These are phyloP conservation scores for Hypoxylon sp. DNA, from an alignment of 2,329 filamentous ascomycete genomes.

Conservation along the genomic window DNA sequence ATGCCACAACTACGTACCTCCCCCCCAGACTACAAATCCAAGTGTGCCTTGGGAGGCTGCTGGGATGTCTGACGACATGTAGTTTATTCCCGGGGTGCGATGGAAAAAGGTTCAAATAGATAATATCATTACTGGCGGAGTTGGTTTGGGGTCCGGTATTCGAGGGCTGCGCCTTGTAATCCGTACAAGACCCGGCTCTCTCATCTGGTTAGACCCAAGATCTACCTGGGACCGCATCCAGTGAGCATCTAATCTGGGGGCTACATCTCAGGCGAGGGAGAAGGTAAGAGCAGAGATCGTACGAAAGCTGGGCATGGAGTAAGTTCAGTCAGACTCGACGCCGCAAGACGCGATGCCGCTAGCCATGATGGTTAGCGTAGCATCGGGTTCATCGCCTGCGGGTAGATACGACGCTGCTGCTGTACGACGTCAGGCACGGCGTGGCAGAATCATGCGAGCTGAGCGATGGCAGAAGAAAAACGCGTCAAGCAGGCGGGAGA, in stretches of 20 bases:
- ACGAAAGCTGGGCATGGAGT: conserved; percentile 9
- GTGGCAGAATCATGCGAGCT: conserved; percentile 20
- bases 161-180: conserved; percentile 30
- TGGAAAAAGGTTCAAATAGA: conserved; percentile 9
- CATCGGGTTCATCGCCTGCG: conserved; percentile 20
- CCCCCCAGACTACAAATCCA: conserved; percentile 21
- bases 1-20: conserved; percentile 12
- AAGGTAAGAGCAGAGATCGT: conserved; percentile 10
- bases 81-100: conserved; percentile 6
- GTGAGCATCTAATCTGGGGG: conserved; percentile 17
- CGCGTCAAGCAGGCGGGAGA: conserved; percentile 2
- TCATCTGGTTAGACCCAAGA: conserved; percentile 28
- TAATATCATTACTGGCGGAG: conserved; percentile 18
- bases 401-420: conserved; percentile 12
- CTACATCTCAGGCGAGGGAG: conserved; percentile 21
- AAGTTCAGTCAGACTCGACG: conserved; percentile 5
- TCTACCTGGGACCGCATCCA: conserved; percentile 27
- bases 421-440: conserved; percentile 12
- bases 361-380: conserved; percentile 20
- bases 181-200: conserved; percentile 28
- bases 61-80: conserved; percentile 9
- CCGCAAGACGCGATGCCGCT: conserved; percentile 4
- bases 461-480: conserved; percentile 8
- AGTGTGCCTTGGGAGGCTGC: conserved; percentile 2
- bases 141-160: conserved; percentile 34